phyloP scores from a whole-genome alignment of 1,139 yeast genomes.

The Sugiyamaella pinicola region DNA sequence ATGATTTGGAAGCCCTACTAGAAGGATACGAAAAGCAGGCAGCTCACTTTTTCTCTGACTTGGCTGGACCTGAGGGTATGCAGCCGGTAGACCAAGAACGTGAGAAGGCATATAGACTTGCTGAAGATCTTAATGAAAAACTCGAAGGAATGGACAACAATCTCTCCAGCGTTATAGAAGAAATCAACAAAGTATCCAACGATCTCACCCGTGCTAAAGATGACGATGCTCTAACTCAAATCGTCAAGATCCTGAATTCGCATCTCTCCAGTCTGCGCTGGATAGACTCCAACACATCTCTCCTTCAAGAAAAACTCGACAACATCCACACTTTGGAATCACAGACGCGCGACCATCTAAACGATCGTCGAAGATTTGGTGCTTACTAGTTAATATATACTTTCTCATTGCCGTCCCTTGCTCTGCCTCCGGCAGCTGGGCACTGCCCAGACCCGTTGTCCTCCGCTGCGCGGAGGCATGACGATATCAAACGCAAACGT shows the following conservation, averaged over 20 bases:
- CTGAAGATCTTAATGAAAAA: conserved; percentile 82
- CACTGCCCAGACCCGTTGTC: neutral
- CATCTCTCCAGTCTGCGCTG: conserved; percentile 90
- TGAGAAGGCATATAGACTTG: conserved; percentile 85
- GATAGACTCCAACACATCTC: conserved; percentile 72
- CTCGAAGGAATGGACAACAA: conserved; percentile 76
- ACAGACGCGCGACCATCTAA: conserved; percentile 14
- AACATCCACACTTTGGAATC: conserved; percentile 12
- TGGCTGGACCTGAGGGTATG: conserved; percentile 43
- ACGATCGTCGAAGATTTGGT: conserved; percentile 7
- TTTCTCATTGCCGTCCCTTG: neutral
- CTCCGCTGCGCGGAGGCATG: neutral
- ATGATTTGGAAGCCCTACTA: conserved; percentile 79
- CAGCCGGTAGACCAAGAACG: conserved; percentile 76
- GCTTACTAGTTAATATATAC: neutral
- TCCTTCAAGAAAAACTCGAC: conserved; percentile 58
- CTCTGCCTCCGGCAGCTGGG: neutral
- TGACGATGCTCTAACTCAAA: conserved; percentile 59
- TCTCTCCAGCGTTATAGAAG: conserved; percentile 73
- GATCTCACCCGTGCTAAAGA: conserved; percentile 66
- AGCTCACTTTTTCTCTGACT: conserved; percentile 47
- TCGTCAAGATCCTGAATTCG: conserved; percentile 79
- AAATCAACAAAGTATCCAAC: conserved; percentile 84
- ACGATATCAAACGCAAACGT: too few species aligned
- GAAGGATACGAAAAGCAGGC: conserved; percentile 88